Percentiles rank a stretch among this genome's conserved stretches.
Evolutionary conservation across 1,284 basidiomycete genomes (phyloP).

Genomic region (Ceratobasidium sp.): DNA sequence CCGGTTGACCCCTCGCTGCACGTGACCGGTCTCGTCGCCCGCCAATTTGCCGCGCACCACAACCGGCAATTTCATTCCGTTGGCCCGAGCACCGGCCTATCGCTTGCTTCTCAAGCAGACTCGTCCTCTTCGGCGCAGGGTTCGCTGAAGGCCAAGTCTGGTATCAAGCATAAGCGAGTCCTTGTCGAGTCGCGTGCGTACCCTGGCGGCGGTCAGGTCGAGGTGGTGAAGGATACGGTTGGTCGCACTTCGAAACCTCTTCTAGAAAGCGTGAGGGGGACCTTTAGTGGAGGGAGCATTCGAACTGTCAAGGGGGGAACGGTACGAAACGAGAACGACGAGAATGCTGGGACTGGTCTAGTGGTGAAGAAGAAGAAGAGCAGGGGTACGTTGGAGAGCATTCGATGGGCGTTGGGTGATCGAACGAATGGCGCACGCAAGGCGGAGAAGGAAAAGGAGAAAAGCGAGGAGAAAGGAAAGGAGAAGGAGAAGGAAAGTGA

Average conservation of each 20-base stretch:
- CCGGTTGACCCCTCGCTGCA: slow-evolving; percentile 9
- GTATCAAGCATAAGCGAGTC: neutral
- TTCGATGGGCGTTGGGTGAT: slow-evolving; percentile 65
- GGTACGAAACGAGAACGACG: neutral
- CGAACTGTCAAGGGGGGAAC: neutral
- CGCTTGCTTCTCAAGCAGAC: slow-evolving; percentile 11
- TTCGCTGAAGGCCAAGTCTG: slow-evolving; percentile 25
- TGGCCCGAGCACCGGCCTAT: slow-evolving; percentile 17
- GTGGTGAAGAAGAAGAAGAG: slow-evolving; percentile 85
- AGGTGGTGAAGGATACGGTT: slow-evolving; percentile 40
- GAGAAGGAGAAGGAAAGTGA: slow-evolving; percentile 59
- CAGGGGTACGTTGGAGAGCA: slow-evolving; percentile 69
- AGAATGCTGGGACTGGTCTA: slow-evolving; percentile 30
- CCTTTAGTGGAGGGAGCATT: slow-evolving; percentile 11
- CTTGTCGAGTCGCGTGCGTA: slow-evolving; percentile 29
- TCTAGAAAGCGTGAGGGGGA: slow-evolving; percentile 25
- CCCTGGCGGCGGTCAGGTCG: slow-evolving; percentile 34
- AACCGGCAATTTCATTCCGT: slow-evolving; percentile 33
- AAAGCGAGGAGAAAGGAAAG: slow-evolving; percentile 55
- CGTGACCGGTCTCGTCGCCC: slow-evolving; percentile 22
- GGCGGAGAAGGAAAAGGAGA: slow-evolving; percentile 62
- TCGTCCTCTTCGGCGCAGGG: slow-evolving; percentile 6
- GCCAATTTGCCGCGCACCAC: slow-evolving; percentile 27
- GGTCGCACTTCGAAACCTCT: slow-evolving; percentile 27
- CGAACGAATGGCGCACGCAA: slow-evolving; percentile 57